Percentiles rank a stretch among this genome's conserved stretches.
These are phyloP conservation scores for Orbilia oligospora DNA, from an alignment of 2,329 filamentous ascomycete genomes.

Conservation along the genomic window DNA sequence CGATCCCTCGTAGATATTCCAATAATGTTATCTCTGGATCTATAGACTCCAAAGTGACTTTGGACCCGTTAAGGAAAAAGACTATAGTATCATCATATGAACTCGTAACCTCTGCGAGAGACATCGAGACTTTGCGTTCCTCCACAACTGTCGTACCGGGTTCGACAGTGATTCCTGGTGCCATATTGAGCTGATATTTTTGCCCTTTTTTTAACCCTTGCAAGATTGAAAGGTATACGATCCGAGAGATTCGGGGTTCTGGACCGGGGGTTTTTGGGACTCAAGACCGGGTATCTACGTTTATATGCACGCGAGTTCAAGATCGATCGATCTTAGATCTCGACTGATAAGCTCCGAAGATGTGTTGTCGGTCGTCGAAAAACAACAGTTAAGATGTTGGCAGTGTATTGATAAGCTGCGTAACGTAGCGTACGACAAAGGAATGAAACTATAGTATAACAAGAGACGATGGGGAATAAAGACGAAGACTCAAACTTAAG, in stretches of 20 bases:
- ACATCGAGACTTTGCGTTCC: constrained; percentile 67
- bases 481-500: neutral
- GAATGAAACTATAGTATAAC: constrained; percentile 14
- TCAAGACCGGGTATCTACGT: constrained; percentile 26
- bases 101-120: constrained; percentile 76
- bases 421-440: neutral
- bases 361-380: constrained; percentile 46
- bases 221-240: neutral
- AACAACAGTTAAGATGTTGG: constrained; percentile 25
- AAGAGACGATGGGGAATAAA: neutral
- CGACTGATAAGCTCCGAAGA: constrained; percentile 37
- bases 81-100: constrained; percentile 87
- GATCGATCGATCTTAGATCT: constrained; percentile 31
- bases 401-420: neutral
- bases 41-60: constrained; percentile 82
- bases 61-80: constrained; percentile 96
- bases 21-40: constrained; percentile 93
- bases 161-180: constrained; percentile 72
- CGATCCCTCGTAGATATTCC: constrained; percentile 92
- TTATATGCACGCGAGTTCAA: constrained; percentile 16
- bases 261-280: neutral
- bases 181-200: constrained; percentile 70
- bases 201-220: neutral
- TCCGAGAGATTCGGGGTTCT: neutral
- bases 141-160: constrained; percentile 68